Percentiles rank a stretch among this genome's conserved stretches.
Conservation (phyloP, 1,284 basidiomycete genomes). For the Xerocomus nothofagi region DNA sequence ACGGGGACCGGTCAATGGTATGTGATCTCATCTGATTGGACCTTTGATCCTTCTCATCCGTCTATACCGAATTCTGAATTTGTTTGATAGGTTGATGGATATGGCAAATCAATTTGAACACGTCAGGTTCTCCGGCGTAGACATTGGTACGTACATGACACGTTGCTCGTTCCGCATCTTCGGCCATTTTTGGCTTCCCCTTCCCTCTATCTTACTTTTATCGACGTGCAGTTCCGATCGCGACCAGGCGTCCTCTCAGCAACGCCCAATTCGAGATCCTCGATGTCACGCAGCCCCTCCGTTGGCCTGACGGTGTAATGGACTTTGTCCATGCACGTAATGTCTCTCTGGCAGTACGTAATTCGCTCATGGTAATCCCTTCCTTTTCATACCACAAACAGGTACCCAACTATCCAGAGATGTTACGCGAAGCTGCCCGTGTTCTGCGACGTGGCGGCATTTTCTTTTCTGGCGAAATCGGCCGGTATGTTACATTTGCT, state of each 20-base stretch:
- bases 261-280: conserved; percentile 67
- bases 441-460: conserved; percentile 63
- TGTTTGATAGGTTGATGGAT: conserved; percentile 58
- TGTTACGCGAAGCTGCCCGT: conserved; percentile 57
- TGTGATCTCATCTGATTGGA: conserved; percentile 25
- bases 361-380: background rate
- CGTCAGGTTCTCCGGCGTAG: conserved; percentile 64
- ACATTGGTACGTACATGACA: conserved; percentile 55
- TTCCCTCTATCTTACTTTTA: conserved; percentile 7
- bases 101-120: conserved; percentile 66
- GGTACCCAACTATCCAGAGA: conserved; percentile 48
- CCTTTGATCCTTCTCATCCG: conserved; percentile 27
- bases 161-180: conserved; percentile 9
- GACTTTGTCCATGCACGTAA: conserved; percentile 65
- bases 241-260: conserved; percentile 53
- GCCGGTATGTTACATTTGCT: conserved; percentile 43
- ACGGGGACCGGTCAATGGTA: conserved; percentile 73
- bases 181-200: conserved; percentile 9
- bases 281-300: conserved; percentile 51
- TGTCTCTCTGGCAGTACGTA: conserved; percentile 57
- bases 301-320: conserved; percentile 51
- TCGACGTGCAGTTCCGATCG: conserved; percentile 57
- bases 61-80: conserved; percentile 1
- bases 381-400: conserved; percentile 30
- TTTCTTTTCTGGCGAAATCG: conserved; percentile 65